Percentiles rank a stretch among this genome's conserved stretches.
Evolutionary conservation across 768 basidiomycete genomes (phyloP).

Genomic region (Suillus placidus): DNA sequence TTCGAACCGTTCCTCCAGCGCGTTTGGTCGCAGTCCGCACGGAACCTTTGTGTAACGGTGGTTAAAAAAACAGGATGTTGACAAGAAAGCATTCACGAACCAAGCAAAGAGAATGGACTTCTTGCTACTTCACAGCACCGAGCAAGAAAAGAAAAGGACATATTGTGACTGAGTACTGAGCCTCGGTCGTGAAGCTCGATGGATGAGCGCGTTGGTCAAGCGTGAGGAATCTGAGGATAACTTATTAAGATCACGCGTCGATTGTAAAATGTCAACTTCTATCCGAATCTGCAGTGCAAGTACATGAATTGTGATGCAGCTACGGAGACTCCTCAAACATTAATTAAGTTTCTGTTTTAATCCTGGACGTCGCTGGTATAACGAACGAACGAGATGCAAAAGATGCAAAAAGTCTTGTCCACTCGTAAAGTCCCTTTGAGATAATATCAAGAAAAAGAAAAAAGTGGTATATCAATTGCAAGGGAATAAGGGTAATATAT

Average conservation of each 20-base stretch:
- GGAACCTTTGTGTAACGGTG: constrained; percentile 44
- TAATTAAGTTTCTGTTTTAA: not conserved
- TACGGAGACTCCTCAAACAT: not conserved
- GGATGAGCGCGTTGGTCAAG: not conserved
- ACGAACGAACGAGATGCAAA: not conserved
- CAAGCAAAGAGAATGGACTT: constrained; percentile 54
- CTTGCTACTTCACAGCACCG: constrained; percentile 40
- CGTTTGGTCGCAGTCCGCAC: constrained; percentile 95
- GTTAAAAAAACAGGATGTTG: constrained; percentile 8
- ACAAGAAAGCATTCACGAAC: constrained; percentile 18
- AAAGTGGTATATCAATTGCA: constrained; percentile 5
- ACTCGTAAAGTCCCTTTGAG: not conserved
- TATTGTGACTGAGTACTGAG: constrained; percentile 11
- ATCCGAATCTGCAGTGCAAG: not conserved
- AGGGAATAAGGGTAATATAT: constrained; percentile 1
- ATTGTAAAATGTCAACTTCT: not conserved
- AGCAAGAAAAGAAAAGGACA: constrained; percentile 40
- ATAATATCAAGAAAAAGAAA: not conserved
- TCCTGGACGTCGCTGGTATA: not conserved
- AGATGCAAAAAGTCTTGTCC: not conserved
- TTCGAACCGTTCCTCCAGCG: constrained; percentile 92
- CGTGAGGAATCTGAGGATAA: constrained; percentile 3
- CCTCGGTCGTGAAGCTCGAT: not conserved
- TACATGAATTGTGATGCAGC: not conserved
- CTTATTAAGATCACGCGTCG: not conserved